phyloP scores from a whole-genome alignment of 1,139 yeast genomes.

The Hemisphaericaspora lyxosophila region DNA sequence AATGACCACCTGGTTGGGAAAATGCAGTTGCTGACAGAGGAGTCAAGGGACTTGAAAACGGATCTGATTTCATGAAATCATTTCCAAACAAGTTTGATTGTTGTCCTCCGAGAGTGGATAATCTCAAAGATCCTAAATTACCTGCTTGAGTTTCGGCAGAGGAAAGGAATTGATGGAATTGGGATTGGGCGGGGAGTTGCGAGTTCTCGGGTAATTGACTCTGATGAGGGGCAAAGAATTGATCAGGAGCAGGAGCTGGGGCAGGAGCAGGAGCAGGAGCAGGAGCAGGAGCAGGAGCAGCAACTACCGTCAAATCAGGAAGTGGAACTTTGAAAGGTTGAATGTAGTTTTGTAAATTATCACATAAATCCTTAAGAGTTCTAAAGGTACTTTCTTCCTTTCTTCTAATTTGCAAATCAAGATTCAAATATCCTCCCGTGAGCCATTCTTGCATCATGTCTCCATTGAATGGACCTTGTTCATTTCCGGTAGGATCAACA shows the following conservation, averaged over 20 bases:
- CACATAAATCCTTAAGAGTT: conserved; percentile 48
- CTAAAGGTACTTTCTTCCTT: conserved; percentile 42
- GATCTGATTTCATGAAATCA: conserved; percentile 28
- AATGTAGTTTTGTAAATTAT: conserved; percentile 45
- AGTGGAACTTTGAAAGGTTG: conserved; percentile 65
- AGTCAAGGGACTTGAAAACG: conserved; percentile 19
- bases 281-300: conserved; percentile 5
- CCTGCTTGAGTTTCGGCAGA: not conserved
- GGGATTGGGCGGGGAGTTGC: conserved; percentile 13
- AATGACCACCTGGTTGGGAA: conserved; percentile 16
- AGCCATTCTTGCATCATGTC: conserved; percentile 80
- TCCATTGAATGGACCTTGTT: conserved; percentile 82
- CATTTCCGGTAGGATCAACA: conserved; percentile 65
- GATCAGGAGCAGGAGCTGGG: conserved; percentile 7
- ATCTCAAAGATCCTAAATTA: conserved; percentile 21
- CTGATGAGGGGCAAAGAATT: conserved; percentile 6
- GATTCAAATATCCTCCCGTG: conserved; percentile 57
- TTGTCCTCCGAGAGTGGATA: conserved; percentile 15
- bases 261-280: conserved; percentile 10
- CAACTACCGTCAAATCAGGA: conserved; percentile 26
- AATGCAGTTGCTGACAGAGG: conserved; percentile 15
- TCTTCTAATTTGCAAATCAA: conserved; percentile 58
- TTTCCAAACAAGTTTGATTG: conserved; percentile 27
- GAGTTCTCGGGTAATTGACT: conserved; percentile 14
- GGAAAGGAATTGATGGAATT: conserved; percentile 25